Conservation (phyloP, 2,329 filamentous ascomycete genomes). For the Ambrosiella xylebori region DNA sequence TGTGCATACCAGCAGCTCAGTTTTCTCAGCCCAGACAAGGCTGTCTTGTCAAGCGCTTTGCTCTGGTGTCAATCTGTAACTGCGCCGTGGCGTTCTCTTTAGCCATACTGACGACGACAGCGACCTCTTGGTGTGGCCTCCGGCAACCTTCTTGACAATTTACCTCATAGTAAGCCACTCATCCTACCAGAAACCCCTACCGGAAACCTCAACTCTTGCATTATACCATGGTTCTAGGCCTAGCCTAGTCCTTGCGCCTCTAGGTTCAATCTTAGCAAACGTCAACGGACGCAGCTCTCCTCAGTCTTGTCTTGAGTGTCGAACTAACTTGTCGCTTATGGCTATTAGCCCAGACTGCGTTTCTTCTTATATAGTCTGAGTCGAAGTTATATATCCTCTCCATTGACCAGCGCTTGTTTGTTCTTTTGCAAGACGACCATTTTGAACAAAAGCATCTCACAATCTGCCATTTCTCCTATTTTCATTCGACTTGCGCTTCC, state of each 20-base stretch:
- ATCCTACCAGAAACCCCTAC: too few relatives aligned
- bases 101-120: neutral
- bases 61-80: neutral
- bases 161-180: too few relatives aligned
- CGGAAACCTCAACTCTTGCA: neutral
- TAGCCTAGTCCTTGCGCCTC: neutral
- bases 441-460: neutral
- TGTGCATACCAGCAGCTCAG: neutral
- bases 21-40: neutral
- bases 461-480: neutral
- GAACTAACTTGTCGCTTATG: neutral
- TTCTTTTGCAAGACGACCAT: neutral
- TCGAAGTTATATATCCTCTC: neutral
- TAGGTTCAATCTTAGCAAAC: neutral
- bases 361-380: neutral
- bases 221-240: neutral
- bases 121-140: neutral
- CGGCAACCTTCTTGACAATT: neutral
- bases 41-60: neutral
- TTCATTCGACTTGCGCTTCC: neutral
- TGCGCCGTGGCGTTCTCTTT: neutral
- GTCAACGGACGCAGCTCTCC: neutral
- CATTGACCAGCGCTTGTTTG: neutral
- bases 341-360: neutral
- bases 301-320: neutral